Conservation (phyloP, 768 basidiomycete species). For the Panellus pusillus region DNA sequence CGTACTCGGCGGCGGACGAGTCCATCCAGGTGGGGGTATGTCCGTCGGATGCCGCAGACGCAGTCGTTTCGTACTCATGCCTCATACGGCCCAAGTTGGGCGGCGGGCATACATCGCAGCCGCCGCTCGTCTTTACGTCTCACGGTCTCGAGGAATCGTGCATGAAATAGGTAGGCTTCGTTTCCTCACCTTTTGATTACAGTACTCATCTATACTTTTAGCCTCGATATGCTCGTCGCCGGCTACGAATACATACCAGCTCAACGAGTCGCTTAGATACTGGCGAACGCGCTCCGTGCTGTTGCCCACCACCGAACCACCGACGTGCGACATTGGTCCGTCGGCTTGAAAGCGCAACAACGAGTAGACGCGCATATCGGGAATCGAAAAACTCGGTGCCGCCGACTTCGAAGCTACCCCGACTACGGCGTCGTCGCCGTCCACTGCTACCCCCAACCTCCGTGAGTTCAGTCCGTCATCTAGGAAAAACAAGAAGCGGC, state of each 20-base stretch:
- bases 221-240: too few relatives aligned
- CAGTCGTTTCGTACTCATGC: slow-evolving; percentile 77
- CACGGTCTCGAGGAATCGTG: too few relatives aligned
- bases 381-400: slow-evolving; percentile 79
- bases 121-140: slow-evolving; percentile 69
- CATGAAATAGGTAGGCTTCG: too few relatives aligned
- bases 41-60: slow-evolving; percentile 66
- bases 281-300: too few relatives aligned
- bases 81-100: slow-evolving; percentile 95
- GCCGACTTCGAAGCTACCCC: slow-evolving; percentile 26
- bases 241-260: too few relatives aligned
- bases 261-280: too few relatives aligned
- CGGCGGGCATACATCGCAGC: slow-evolving; percentile 81
- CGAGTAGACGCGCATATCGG: slow-evolving; percentile 84
- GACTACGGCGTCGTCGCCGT: slow-evolving; percentile 14
- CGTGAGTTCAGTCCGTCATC: slow-evolving; percentile 36
- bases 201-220: too few relatives aligned
- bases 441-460: slow-evolving; percentile 33
- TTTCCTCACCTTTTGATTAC: too few relatives aligned
- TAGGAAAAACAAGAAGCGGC: slow-evolving; percentile 52
- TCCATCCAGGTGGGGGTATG: slow-evolving; percentile 87
- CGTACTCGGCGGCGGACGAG: too few relatives aligned
- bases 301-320: too few relatives aligned
- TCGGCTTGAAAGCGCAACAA: slow-evolving; percentile 78
- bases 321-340: slow-evolving; percentile 51